phyloP scores from a whole-genome alignment of 2,329 filamentous ascomycete genomes.

The Penicillium brasilianum region DNA sequence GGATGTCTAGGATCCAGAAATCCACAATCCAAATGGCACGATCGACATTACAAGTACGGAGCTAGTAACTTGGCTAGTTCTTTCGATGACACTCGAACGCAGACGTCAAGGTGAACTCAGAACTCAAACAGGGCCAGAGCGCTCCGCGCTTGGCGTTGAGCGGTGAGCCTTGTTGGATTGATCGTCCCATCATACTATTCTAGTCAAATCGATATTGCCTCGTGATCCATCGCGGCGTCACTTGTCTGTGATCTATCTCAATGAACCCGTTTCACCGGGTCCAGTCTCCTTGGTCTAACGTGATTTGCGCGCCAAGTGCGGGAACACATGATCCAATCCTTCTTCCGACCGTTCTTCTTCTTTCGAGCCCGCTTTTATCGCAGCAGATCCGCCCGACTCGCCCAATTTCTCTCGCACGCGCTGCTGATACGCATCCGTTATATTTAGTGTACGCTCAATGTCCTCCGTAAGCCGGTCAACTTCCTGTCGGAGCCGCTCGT shows the following conservation, averaged over 20 bases:
- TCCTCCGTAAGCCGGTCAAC: slow-evolving; percentile 63
- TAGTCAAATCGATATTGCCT: background rate
- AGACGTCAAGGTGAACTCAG: background rate
- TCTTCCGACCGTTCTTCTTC: slow-evolving; percentile 1
- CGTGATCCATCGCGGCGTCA: background rate
- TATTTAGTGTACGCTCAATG: slow-evolving; percentile 60
- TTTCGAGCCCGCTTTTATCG: slow-evolving; percentile 3
- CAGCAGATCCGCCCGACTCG: slow-evolving; percentile 9
- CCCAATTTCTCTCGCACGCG: slow-evolving; percentile 42
- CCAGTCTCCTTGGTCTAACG: slow-evolving; percentile 9
- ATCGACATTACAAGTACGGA: background rate
- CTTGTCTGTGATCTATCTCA: background rate
- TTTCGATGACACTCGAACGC: background rate
- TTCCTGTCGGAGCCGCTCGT: slow-evolving; percentile 63
- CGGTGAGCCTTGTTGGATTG: slow-evolving; percentile 1
- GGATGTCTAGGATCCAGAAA: background rate
- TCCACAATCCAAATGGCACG: background rate
- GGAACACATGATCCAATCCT: slow-evolving; percentile 44
- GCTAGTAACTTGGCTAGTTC: background rate
- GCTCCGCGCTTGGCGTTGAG: background rate
- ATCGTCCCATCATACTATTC: slow-evolving; percentile 5
- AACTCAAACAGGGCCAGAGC: background rate
- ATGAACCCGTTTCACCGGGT: background rate
- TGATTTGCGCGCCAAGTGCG: slow-evolving; percentile 37
- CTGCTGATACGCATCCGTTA: slow-evolving; percentile 54